Percentiles rank a stretch among this genome's conserved stretches.
phyloP scores from a whole-genome alignment of 176 grass and related monocot genomes.

The Zoysia pacifica region DNA sequence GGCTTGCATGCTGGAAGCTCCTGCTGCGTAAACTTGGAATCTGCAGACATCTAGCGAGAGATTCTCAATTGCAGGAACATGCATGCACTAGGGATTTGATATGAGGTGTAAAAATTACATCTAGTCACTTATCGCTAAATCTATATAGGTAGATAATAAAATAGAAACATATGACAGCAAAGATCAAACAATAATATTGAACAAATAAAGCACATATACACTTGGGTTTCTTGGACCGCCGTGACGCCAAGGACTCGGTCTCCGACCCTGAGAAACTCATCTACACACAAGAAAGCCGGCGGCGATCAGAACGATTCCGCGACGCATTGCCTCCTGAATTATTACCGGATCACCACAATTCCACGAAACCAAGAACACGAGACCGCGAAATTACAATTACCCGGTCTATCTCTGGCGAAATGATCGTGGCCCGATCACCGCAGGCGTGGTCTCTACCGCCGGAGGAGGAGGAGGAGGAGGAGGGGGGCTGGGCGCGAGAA shows the following conservation, averaged over 20 bases:
- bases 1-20: slow-evolving; percentile 97
- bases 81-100: neutral
- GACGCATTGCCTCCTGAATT: neutral
- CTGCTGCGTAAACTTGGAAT: slow-evolving; percentile 94
- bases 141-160: neutral
- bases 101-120: neutral
- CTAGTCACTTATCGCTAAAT: neutral
- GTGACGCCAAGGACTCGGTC: slow-evolving; percentile 47
- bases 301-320: neutral
- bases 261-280: slow-evolving; percentile 47
- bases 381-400: neutral
- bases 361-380: neutral
- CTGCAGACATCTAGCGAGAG: slow-evolving; percentile 35
- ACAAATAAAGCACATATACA: slow-evolving; percentile 27
- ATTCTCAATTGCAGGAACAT: neutral
- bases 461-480: neutral
- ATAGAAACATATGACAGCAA: neutral
- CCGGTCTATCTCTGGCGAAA: neutral
- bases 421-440: neutral
- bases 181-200: neutral
- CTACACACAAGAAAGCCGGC: neutral
- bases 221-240: slow-evolving; percentile 75
- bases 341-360: neutral
- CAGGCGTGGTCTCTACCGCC: neutral
- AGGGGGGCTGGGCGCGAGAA: neutral